Evolutionary conservation across 176 grass and related monocot genomes (phyloP).

Genomic region (Cenchrus fungigraminus): DNA sequence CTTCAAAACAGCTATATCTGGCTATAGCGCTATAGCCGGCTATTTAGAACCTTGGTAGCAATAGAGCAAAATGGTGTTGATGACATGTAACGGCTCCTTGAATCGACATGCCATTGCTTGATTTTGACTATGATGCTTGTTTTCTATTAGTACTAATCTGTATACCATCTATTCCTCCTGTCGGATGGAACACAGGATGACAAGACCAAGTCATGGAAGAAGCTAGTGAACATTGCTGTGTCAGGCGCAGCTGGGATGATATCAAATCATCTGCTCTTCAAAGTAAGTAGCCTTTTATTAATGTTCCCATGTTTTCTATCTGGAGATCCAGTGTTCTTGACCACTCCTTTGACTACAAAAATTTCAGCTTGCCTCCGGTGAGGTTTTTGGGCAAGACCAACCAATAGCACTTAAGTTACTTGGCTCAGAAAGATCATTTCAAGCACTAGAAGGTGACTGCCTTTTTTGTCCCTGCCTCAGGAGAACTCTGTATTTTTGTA

Average conservation of each 20-base stretch:
- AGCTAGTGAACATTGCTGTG: constrained; percentile 77
- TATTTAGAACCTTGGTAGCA: neutral
- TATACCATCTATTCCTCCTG: neutral
- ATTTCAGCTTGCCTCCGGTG: constrained; percentile 87
- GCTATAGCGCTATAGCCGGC: too few relatives aligned
- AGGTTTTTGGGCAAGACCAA: constrained; percentile 90
- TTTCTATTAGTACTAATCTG: neutral
- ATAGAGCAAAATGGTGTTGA: neutral
- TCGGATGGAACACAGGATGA: constrained; percentile 56
- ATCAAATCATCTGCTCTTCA: constrained; percentile 94
- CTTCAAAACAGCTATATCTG: too few relatives aligned
- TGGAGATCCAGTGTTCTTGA: neutral
- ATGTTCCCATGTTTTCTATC: neutral
- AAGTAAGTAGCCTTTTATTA: constrained; percentile 49
- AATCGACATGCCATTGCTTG: neutral
- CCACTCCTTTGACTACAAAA: neutral
- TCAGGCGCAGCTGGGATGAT: constrained; percentile 97
- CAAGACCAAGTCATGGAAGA: constrained; percentile 91
- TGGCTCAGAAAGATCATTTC: constrained; percentile 89
- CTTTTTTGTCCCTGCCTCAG: neutral
- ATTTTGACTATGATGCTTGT: neutral
- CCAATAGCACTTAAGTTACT: constrained; percentile 86
- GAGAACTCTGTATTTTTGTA: neutral
- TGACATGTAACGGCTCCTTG: neutral
- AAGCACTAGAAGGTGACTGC: constrained; percentile 84